phyloP scores from a whole-genome alignment of 805 yeast genomes.

The Wickerhamomyces chaumierensis region DNA sequence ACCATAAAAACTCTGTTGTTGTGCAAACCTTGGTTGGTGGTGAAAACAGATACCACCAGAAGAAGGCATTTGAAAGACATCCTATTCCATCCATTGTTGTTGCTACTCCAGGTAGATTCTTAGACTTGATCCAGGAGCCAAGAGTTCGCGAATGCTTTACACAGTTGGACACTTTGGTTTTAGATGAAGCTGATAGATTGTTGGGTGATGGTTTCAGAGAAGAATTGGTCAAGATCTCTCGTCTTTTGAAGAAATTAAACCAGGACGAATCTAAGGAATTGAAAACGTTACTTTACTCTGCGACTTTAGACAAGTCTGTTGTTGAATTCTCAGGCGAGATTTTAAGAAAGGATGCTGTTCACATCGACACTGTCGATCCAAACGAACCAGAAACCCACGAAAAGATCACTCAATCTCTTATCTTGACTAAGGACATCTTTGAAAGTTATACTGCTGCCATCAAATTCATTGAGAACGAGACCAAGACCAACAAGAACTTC shows the following conservation, averaged over 20 bases:
- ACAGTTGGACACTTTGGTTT: slow-evolving; percentile 85
- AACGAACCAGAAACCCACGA: slow-evolving; percentile 45
- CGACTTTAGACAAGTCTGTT: slow-evolving; percentile 97
- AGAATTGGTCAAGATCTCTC: slow-evolving; percentile 95
- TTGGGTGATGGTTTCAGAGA: slow-evolving; percentile 97
- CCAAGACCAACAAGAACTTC: slow-evolving; percentile 31
- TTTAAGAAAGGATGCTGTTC: slow-evolving; percentile 82
- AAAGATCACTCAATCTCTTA: slow-evolving; percentile 57
- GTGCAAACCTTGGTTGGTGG: slow-evolving; percentile 99
- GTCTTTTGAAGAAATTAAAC: slow-evolving; percentile 61
- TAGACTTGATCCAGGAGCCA: slow-evolving; percentile 95
- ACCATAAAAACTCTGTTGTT: slow-evolving; percentile 30
- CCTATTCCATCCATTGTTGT: slow-evolving; percentile 50
- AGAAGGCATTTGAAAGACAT: no score
- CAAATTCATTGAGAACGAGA: slow-evolving; percentile 31
- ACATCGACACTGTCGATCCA: slow-evolving; percentile 85
- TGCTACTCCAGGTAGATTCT: slow-evolving; percentile 95
- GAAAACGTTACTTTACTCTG: slow-evolving; percentile 97
- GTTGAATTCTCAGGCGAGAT: slow-evolving; percentile 97
- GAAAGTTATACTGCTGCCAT: slow-evolving; percentile 51
- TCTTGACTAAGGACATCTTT: slow-evolving; percentile 40
- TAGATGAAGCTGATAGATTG: slow-evolving; percentile 98
- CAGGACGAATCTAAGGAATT: slow-evolving; percentile 44
- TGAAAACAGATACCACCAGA: slow-evolving; percentile 52
- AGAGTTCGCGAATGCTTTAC: slow-evolving; percentile 78